phyloP scores from a whole-genome alignment of 2,329 filamentous ascomycete genomes.

The Trichoderma afroharzianum region DNA sequence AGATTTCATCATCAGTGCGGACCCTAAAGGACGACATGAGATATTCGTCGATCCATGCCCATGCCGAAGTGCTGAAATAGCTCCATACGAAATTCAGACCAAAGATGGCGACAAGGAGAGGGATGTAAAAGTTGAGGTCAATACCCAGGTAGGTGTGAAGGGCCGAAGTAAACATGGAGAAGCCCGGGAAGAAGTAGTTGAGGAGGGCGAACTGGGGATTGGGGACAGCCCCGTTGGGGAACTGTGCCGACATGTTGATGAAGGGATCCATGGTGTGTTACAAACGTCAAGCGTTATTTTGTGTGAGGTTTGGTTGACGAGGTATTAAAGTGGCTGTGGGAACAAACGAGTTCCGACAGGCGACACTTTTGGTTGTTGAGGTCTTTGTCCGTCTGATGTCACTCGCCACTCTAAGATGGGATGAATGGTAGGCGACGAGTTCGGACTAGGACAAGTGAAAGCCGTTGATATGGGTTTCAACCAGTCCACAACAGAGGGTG shows the following conservation, averaged over 20 bases:
- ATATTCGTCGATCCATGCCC: conserved; percentile 46
- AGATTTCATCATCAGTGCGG: conserved; percentile 67
- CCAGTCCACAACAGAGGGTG: background rate
- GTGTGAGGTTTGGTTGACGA: background rate
- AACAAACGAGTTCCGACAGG: background rate
- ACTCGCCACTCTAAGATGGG: background rate
- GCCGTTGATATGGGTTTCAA: background rate
- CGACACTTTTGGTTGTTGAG: background rate
- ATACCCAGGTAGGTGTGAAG: conserved; percentile 56
- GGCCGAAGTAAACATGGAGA: conserved; percentile 53
- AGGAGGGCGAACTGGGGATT: conserved; percentile 47
- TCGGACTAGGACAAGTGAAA: background rate
- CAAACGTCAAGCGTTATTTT: background rate
- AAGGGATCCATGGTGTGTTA: conserved; percentile 24
- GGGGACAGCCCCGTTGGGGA: conserved; percentile 5
- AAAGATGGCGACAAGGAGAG: conserved; percentile 50
- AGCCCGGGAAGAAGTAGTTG: conserved; percentile 64
- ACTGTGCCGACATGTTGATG: conserved; percentile 24
- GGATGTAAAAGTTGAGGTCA: conserved; percentile 61
- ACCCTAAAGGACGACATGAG: conserved; percentile 66
- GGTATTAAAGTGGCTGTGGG: background rate
- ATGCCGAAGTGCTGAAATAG: conserved; percentile 49
- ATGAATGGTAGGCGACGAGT: background rate
- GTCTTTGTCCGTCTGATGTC: background rate
- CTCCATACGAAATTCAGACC: conserved; percentile 48